Base-by-base conservation (phyloP, 129 eudicot genomes). In the Tagetes patula region DNA sequence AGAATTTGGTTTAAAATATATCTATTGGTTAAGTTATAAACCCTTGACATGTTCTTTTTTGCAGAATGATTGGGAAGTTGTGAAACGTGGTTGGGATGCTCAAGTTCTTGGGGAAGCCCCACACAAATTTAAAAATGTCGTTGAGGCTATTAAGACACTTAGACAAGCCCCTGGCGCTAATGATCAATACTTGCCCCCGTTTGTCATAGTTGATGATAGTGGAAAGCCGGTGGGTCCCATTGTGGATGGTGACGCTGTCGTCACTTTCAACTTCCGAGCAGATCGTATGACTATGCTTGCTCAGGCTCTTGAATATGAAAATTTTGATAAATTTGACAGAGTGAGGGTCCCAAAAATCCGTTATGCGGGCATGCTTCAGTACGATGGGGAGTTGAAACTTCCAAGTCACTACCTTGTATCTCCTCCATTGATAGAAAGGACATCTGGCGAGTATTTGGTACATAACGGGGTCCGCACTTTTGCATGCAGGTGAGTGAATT, bases 61-160 rank as follows among this genome's bases (percentile, higher is more conserved):
- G 34, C 84, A 93, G 98, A 93, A 93, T 67, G 98, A 93, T 34
- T 93, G 98, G 98, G 88, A 75, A 31, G 96, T 93, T 36, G 90
- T 93, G 27, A 93, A 93, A 75, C 89, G 98, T 59, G 98, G 98
- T 31, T 93, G 98, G 98, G 96, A 93, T 72, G 96, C 98, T n/a
- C 98, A 93, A 65, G 98, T 93, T 65, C 98, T 93, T 65, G 98
- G 95, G 32, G 98, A 93, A 71, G 95, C 98, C 60, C 98, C 96
- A 53, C 84, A 93, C 86, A 89, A 89, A 64, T 93, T 93, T 55
- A 89, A 74, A 82, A 86, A 64, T 72, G 88, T 80, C 34, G 74
- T 93, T 76, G 98, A 93, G 67, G 98, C 95, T 69, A 80, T 93
- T 39, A 93, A 93, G 79, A 93, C 68, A 48, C 79, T 93, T 70